Conservation (phyloP, 2,329 filamentous ascomycete genomes). For the Alternaria alternata region DNA sequence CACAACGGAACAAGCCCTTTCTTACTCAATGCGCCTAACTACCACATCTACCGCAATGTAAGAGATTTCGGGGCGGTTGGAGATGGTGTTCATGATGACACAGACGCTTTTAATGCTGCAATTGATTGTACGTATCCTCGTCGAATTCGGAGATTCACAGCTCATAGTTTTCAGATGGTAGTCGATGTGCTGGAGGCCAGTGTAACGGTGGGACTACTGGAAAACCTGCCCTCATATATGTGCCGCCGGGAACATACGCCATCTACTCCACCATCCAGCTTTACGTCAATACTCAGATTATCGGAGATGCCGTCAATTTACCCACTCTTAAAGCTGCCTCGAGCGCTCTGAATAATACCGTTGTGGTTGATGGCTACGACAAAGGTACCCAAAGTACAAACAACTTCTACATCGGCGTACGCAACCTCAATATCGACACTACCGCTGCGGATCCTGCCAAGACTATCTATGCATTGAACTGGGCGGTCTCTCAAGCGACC, state of each 20-base stretch:
- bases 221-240: neutral
- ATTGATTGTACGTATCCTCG: neutral
- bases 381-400: neutral
- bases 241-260: neutral
- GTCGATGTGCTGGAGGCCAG: neutral
- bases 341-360: neutral
- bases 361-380: neutral
- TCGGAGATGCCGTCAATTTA: neutral
- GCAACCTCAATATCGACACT: neutral
- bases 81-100: neutral
- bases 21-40: neutral
- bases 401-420: neutral
- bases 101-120: neutral
- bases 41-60: neutral
- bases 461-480: neutral
- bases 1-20: neutral
- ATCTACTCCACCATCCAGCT: neutral
- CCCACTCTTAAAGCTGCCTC: neutral
- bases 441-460: neutral
- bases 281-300: neutral
- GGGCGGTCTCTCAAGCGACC: neutral
- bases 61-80: neutral
- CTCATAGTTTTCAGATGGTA: neutral
- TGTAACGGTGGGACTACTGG: neutral
- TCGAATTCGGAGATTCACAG: neutral